Percentiles rank a stretch among this genome's conserved stretches.
Evolutionary conservation across 2,329 filamentous ascomycete genomes (phyloP).

Genomic region (Fusarium redolens): DNA sequence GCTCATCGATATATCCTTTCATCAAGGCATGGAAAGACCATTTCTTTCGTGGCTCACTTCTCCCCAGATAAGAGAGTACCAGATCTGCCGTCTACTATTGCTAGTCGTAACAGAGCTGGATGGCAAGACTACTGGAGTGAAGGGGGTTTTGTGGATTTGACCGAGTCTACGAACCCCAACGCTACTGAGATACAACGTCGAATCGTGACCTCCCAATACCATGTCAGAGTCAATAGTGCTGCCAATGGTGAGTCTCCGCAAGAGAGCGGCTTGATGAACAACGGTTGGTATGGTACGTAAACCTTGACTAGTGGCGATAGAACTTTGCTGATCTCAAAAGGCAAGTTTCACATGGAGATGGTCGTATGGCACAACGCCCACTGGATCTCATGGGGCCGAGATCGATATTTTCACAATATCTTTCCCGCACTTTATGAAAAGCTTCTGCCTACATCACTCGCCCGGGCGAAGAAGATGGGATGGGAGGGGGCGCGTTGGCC

Average conservation of each 20-base stretch:
- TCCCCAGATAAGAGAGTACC: conserved; percentile 43
- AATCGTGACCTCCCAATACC: conserved; percentile 57
- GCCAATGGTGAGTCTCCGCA: conserved; percentile 53
- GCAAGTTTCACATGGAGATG: conserved; percentile 58
- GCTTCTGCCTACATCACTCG: conserved; percentile 55
- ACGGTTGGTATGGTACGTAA: conserved; percentile 57
- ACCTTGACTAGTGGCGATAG: rapidly evolving
- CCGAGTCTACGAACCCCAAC: conserved; percentile 48
- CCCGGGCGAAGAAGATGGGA: conserved; percentile 54
- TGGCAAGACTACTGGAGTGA: conserved; percentile 54
- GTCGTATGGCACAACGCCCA: conserved; percentile 56
- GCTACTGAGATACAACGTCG: conserved; percentile 58
- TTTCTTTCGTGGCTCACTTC: conserved; percentile 52
- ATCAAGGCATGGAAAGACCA: neutral
- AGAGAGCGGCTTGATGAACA: conserved; percentile 59
- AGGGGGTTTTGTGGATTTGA: conserved; percentile 57
- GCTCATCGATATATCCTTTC: conserved; percentile 51
- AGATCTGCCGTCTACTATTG: conserved; percentile 41
- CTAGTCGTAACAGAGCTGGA: conserved; percentile 38
- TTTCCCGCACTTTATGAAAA: conserved; percentile 58
- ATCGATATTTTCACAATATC: conserved; percentile 50
- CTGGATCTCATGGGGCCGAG: conserved; percentile 55
- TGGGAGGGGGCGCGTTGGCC: conserved; percentile 58
- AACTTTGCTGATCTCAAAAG: conserved; percentile 5
- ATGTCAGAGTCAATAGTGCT: conserved; percentile 56